phyloP scores from a whole-genome alignment of 768 basidiomycete genomes.

The Trametes cingulata region DNA sequence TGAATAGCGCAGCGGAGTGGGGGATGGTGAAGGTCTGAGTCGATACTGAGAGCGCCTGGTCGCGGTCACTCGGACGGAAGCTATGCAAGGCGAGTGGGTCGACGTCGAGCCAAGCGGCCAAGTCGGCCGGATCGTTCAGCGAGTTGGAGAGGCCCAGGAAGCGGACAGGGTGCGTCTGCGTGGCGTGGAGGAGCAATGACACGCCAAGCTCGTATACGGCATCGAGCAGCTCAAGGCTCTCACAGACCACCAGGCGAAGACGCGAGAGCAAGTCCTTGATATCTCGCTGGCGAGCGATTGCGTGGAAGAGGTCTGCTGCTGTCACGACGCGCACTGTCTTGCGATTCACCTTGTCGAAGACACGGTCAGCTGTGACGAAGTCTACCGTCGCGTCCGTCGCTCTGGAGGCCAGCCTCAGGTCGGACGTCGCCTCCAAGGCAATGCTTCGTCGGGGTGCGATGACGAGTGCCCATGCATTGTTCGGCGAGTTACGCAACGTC shows the following conservation, averaged over 20 bases:
- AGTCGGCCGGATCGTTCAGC: conserved; percentile 74
- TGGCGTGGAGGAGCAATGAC: conserved; percentile 67
- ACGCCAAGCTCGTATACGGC: conserved; percentile 79
- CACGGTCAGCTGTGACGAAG: conserved; percentile 28
- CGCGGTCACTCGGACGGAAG: conserved; percentile 83
- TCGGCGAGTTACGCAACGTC: conserved; percentile 44
- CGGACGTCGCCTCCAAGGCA: conserved; percentile 56
- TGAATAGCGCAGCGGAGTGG: conserved; percentile 84
- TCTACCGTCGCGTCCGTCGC: conserved; percentile 45
- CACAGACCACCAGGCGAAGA: conserved; percentile 73
- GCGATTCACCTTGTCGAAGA: conserved; percentile 40
- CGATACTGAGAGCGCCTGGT: conserved; percentile 69
- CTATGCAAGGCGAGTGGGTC: conserved; percentile 62
- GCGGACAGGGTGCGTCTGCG: conserved; percentile 62
- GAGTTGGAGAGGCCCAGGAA: conserved; percentile 78
- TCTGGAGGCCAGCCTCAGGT: conserved; percentile 46
- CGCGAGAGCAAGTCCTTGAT: conserved; percentile 32
- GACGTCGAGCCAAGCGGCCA: conserved; percentile 84
- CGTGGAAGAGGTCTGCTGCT: conserved; percentile 49
- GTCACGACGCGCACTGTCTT: conserved; percentile 60
- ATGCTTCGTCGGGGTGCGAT: conserved; percentile 59
- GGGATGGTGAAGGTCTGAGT: conserved; percentile 83
- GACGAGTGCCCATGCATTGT: conserved; percentile 59
- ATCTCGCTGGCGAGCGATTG: conserved; percentile 38
- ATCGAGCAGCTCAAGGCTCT: conserved; percentile 84